Conservation (phyloP, 208 protist species). For the Acanthamoeba royreba region DNA sequence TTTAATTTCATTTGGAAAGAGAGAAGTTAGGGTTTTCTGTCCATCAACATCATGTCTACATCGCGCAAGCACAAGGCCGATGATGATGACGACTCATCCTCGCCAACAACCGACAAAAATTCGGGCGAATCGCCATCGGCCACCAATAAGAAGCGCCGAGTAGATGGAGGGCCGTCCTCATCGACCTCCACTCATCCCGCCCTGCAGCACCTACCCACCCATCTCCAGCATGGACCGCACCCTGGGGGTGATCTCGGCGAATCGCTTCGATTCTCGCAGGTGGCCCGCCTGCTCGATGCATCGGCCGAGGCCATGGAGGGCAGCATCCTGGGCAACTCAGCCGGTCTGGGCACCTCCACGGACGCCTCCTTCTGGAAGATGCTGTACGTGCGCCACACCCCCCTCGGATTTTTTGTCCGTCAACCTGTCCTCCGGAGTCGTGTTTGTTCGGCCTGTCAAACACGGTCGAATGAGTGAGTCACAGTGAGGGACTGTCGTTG, state of each 20-base stretch:
- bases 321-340: not conserved
- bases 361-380: constrained; percentile 26
- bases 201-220: not conserved
- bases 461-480: too few relatives aligned
- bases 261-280: constrained; percentile 4
- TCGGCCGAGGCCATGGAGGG: not conserved
- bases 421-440: not conserved
- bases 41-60: not conserved
- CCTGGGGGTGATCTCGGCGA: not conserved
- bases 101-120: not conserved
- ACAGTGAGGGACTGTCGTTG: too few relatives aligned
- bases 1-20: too few relatives aligned
- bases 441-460: not conserved
- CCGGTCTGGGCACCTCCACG: not conserved
- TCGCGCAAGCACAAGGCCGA: not conserved
- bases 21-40: too few relatives aligned
- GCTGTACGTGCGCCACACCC: not conserved
- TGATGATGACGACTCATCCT: not conserved
- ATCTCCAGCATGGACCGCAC: not conserved
- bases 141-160: not conserved
- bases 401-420: not conserved
- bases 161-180: not conserved
- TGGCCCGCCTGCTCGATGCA: not conserved
- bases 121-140: not conserved
- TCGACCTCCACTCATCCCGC: not conserved